Percentiles rank a stretch among this genome's conserved stretches.
Conservation (phyloP, 2,329 filamentous ascomycete genomes). For the Truncatella angustata region DNA sequence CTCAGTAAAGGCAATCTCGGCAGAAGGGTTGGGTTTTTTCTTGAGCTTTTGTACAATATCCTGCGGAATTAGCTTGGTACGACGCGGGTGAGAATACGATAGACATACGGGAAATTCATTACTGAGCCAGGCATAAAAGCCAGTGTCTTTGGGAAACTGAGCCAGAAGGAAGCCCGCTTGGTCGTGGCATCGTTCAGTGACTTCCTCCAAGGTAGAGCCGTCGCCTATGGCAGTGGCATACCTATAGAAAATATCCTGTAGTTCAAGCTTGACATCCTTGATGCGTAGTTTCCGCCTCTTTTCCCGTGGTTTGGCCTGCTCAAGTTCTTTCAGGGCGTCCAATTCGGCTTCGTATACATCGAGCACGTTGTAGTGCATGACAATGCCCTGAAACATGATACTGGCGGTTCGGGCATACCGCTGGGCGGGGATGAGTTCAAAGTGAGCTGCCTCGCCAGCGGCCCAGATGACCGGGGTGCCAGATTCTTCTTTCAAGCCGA, state of each 20-base stretch:
- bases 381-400: slow-evolving; percentile 61
- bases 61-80: slow-evolving; percentile 13
- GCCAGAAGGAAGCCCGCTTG: slow-evolving; percentile 52
- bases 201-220: slow-evolving; percentile 49
- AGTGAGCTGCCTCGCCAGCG: slow-evolving; percentile 64
- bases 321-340: slow-evolving; percentile 28
- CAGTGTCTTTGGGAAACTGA: slow-evolving; percentile 49
- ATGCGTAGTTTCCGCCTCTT: slow-evolving; percentile 13
- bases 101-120: slow-evolving; percentile 37
- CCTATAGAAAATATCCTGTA: slow-evolving; percentile 36
- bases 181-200: slow-evolving; percentile 42
- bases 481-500: slow-evolving; percentile 48
- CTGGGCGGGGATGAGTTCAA: slow-evolving; percentile 59
- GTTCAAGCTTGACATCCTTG: slow-evolving; percentile 23
- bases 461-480: slow-evolving; percentile 62
- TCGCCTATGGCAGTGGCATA: slow-evolving; percentile 54
- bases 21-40: slow-evolving; percentile 10
- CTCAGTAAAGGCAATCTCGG: neutral
- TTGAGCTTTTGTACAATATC: slow-evolving; percentile 16
- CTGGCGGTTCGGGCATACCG: slow-evolving; percentile 56
- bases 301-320: slow-evolving; percentile 33
- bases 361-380: slow-evolving; percentile 61
- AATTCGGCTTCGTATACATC: slow-evolving; percentile 49
- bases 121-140: slow-evolving; percentile 49
- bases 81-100: neutral